Percentiles rank a stretch among this genome's conserved stretches.
phyloP scores from a whole-genome alignment of 768 basidiomycete species.

The Hydnomerulius pinastri region DNA sequence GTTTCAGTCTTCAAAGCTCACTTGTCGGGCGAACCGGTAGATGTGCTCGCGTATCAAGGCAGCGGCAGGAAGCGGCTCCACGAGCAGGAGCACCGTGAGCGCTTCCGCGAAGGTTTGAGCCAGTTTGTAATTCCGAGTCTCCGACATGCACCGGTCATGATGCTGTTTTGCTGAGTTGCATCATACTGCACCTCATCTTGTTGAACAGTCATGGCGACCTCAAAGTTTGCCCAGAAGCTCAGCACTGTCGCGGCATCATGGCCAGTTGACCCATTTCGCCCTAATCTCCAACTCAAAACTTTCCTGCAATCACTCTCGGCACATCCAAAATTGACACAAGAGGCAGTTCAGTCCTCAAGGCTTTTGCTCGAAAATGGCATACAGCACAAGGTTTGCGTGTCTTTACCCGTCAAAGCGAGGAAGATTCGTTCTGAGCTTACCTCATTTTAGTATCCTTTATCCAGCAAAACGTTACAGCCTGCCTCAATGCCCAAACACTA shows the following conservation, averaged over 20 bases:
- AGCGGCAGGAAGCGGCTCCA: too few relatives aligned
- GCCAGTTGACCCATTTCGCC: slow-evolving; percentile 74
- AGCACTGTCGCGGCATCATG: slow-evolving; percentile 59
- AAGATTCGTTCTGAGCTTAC: slow-evolving; percentile 15
- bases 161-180: neutral
- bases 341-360: slow-evolving; percentile 60
- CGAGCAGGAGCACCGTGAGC: neutral
- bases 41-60: too few relatives aligned
- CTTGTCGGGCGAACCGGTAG: too few relatives aligned
- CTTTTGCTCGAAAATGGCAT: slow-evolving; percentile 56
- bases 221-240: slow-evolving; percentile 52
- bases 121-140: slow-evolving; percentile 15
- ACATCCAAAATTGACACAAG: slow-evolving; percentile 67
- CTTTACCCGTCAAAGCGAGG: neutral
- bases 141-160: neutral
- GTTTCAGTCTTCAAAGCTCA: too few relatives aligned
- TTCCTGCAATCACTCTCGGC: slow-evolving; percentile 65
- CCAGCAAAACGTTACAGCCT: slow-evolving; percentile 63
- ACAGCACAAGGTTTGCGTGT: slow-evolving; percentile 52
- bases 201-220: slow-evolving; percentile 27
- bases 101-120: slow-evolving; percentile 24
- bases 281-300: slow-evolving; percentile 68
- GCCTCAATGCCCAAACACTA: slow-evolving; percentile 76
- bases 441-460: slow-evolving; percentile 60
- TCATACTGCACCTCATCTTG: neutral